Evolutionary conservation across 1,284 basidiomycete species (phyloP).

Genomic region (Cutaneotrichosporon sp.): DNA sequence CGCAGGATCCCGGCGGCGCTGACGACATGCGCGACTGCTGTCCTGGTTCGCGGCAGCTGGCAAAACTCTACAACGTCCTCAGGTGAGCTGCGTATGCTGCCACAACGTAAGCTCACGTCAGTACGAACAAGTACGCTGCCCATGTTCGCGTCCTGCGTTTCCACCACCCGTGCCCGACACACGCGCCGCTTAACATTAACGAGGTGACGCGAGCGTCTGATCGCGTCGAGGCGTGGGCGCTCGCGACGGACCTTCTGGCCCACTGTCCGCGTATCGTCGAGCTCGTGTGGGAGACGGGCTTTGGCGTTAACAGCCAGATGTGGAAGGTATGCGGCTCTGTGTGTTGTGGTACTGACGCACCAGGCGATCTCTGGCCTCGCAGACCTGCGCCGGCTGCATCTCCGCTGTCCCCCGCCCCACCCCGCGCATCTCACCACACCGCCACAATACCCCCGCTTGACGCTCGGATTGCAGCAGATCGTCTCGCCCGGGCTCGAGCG

Average conservation of each 20-base stretch:
- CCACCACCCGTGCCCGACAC: slow-evolving; percentile 13
- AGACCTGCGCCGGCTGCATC: slow-evolving; percentile 3
- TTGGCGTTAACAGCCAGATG: slow-evolving; percentile 12
- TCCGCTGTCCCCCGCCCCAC: slow-evolving; percentile 8
- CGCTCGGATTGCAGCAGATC: slow-evolving; percentile 7
- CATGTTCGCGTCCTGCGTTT: slow-evolving; percentile 15
- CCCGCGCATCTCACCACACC: not conserved
- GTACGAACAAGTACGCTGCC: slow-evolving; percentile 5
- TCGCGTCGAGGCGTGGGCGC: slow-evolving; percentile 12
- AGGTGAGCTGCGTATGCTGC: slow-evolving; percentile 1
- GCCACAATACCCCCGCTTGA: slow-evolving; percentile 10
- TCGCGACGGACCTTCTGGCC: slow-evolving; percentile 9
- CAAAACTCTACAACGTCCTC: slow-evolving; percentile 4
- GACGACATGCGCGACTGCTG: slow-evolving; percentile 7
- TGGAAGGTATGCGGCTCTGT: slow-evolving; percentile 9
- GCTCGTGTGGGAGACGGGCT: slow-evolving; percentile 16
- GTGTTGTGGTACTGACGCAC: not conserved
- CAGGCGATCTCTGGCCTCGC: slow-evolving; percentile 10
- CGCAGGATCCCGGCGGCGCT: not conserved
- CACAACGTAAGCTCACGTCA: not conserved
- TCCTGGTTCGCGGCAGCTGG: slow-evolving; percentile 4
- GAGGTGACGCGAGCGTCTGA: slow-evolving; percentile 8
- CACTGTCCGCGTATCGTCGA: slow-evolving; percentile 7
- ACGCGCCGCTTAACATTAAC: slow-evolving; percentile 6
- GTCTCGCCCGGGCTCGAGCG: slow-evolving; percentile 1